Conservation (phyloP, 1,284 basidiomycete species). For the Pterula multifida region DNA sequence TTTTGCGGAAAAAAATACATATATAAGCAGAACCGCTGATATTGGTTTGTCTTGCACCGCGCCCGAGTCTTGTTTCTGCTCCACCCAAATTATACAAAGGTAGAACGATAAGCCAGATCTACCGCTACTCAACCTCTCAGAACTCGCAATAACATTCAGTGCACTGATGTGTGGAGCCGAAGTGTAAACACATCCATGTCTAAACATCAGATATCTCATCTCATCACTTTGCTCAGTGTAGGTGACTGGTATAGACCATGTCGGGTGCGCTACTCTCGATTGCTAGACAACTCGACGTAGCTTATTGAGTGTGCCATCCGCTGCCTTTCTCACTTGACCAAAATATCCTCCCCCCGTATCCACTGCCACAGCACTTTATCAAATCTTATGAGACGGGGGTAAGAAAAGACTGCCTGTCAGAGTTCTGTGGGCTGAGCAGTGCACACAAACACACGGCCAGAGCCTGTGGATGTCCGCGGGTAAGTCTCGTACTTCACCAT, state of each 20-base stretch:
- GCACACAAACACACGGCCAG: not conserved
- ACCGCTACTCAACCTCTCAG: no score
- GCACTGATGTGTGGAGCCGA: not conserved
- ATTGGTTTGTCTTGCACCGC: not conserved
- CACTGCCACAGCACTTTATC: not conserved
- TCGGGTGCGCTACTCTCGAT: not conserved
- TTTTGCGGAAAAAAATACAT: not conserved
- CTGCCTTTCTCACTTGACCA: not conserved
- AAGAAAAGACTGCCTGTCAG: not conserved
- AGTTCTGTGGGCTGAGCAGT: not conserved
- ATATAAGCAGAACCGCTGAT: not conserved
- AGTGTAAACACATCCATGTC: not conserved
- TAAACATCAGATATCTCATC: not conserved
- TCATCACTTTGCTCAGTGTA: not conserved
- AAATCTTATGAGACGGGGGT: not conserved
- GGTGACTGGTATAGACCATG: constrained; percentile 1
- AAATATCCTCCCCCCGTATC: not conserved
- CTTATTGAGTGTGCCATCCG: no score
- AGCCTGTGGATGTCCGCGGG: not conserved
- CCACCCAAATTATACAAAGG: no score
- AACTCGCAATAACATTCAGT: no score
- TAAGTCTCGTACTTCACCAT: not conserved
- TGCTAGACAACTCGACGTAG: not conserved
- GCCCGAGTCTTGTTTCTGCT: no score
- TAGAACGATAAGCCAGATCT: no score